phyloP scores from a whole-genome alignment of 495 filamentous ascomycete genomes.

The Letharia lupina region DNA sequence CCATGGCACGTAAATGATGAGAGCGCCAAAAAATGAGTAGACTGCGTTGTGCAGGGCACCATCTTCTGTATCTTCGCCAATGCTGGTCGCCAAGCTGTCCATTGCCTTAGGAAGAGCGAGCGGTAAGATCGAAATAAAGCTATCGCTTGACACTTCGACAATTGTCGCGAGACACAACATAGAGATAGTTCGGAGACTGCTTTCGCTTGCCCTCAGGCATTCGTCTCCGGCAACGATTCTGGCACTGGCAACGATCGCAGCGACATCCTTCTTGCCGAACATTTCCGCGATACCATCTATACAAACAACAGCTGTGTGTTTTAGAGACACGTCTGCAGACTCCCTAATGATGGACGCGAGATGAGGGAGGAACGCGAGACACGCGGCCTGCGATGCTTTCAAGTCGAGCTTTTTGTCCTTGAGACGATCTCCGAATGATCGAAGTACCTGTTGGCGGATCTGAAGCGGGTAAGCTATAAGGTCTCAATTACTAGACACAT shows the following conservation, averaged over 20 bases:
- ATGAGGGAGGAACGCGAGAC: conserved; percentile 70
- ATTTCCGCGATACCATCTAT: conserved; percentile 85
- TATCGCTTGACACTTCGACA: conserved; percentile 76
- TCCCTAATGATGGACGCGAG: conserved; percentile 65
- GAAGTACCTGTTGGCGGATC: conserved; percentile 69
- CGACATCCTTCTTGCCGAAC: conserved; percentile 79
- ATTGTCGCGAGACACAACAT: conserved; percentile 83
- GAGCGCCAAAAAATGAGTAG: conserved; percentile 65
- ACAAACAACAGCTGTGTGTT: conserved; percentile 73
- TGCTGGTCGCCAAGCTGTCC: conserved; percentile 53
- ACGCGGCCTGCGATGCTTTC: conserved; percentile 52
- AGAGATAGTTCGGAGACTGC: conserved; percentile 65
- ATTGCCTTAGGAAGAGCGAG: conserved; percentile 62
- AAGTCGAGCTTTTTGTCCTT: conserved; percentile 58
- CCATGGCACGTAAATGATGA: conserved; percentile 75
- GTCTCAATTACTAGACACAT: neutral
- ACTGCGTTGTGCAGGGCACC: conserved; percentile 67
- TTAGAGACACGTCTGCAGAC: conserved; percentile 60
- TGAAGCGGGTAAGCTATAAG: conserved; percentile 1
- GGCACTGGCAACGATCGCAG: conserved; percentile 55
- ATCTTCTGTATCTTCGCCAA: conserved; percentile 45
- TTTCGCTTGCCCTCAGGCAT: conserved; percentile 65
- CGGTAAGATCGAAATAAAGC: conserved; percentile 74
- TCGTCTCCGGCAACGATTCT: conserved; percentile 64
- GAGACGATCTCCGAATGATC: conserved; percentile 66